Evolutionary conservation across 257 asterid species (phyloP), one percentile per base, ranked within the genome.

Genomic region (Plantago major): DNA sequence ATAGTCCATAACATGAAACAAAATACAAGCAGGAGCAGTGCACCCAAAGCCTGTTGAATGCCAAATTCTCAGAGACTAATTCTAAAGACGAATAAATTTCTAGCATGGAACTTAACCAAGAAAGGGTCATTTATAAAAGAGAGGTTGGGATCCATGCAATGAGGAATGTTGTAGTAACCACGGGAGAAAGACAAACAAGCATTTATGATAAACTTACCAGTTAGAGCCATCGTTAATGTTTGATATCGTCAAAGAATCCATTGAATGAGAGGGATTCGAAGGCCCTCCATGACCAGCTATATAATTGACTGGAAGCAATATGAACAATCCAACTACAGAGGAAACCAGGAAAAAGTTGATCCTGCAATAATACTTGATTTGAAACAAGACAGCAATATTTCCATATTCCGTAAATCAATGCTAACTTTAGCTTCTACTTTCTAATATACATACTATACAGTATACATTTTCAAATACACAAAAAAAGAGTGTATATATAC

Each of bases 31-130:
- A 83, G 5, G 77, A 68, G 55, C 87, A 83, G 74, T 92, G 99
- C 64, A 89, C 97, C 99, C 99, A 92, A 63, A 92, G 95, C 96
- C 99, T 92, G 95, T 76, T 30, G 65, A 75, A 75, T 51, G 61
- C 49, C 47, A 51, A 69, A n/a, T 28, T 56, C 40, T 63, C 30
- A 62, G 62, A 71, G 52, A 56, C 64, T 30, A 22, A 59, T 49
- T 17, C 8, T 10, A 51, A 19, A 49, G 42, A 54, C 4, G 11
- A 2, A 33, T 1, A 22, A 14, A 12, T 55, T 52, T 52, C 42
- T 8, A 28, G 3, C 3, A 33, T 33, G 40, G 3, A 33, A 33
- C 6, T 33, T 33, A 33, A 33, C 8, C 40, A 33, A 33, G 3
- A 2, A 5, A n/a, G n/a, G n/a, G n/a, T n/a, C n/a, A n/a, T n/a